A percentile compares a stretch with the other conserved stretches of the same genome.
Conservation (phyloP, 2,329 filamentous ascomycete species). For the Tolypocladium endophyticum region DNA sequence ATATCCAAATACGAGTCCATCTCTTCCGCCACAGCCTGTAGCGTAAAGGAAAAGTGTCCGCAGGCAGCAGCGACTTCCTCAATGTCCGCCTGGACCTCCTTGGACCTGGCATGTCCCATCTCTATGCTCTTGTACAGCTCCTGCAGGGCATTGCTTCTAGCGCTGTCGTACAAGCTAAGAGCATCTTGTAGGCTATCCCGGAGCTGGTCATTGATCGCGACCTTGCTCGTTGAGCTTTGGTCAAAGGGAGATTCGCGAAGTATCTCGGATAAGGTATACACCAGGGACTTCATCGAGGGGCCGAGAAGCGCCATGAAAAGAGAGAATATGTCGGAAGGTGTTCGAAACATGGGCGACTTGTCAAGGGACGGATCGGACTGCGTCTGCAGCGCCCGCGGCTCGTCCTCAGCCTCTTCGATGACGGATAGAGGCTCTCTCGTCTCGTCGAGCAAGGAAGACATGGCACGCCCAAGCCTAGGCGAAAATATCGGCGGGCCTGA, state of each 20-base stretch:
- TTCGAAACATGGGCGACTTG: conserved; percentile 32
- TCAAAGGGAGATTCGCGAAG: conserved; percentile 80
- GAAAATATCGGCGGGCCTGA: conserved; percentile 11
- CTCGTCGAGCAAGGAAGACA: conserved; percentile 25
- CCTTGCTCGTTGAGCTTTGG: conserved; percentile 51
- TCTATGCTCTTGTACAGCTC: conserved; percentile 74
- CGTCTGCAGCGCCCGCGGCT: conserved; percentile 21
- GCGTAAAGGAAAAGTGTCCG: conserved; percentile 87
- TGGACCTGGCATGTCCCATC: conserved; percentile 54
- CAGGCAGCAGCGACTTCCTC: conserved; percentile 98
- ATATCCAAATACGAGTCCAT: conserved; percentile 74
- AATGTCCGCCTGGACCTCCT: conserved; percentile 80
- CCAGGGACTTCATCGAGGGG: conserved; percentile 93
- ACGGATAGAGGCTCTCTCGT: conserved; percentile 42
- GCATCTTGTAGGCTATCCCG: conserved; percentile 72
- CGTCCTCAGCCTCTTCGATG: conserved; percentile 49
- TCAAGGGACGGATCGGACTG: conserved; percentile 19
- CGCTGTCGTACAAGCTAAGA: conserved; percentile 64
- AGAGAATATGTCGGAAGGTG: conserved; percentile 78
- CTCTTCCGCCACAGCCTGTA: conserved; percentile 85
- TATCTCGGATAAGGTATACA: conserved; percentile 80
- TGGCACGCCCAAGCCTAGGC: conserved; percentile 14
- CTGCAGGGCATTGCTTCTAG: conserved; percentile 65
- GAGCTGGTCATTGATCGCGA: conserved; percentile 71
- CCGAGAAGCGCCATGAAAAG: conserved; percentile 82